Evolutionary conservation across 2,329 filamentous ascomycete genomes (phyloP), one percentile per base, ranked within the genome.

Genomic region (Aspergillus brunneoviolaceus): DNA sequence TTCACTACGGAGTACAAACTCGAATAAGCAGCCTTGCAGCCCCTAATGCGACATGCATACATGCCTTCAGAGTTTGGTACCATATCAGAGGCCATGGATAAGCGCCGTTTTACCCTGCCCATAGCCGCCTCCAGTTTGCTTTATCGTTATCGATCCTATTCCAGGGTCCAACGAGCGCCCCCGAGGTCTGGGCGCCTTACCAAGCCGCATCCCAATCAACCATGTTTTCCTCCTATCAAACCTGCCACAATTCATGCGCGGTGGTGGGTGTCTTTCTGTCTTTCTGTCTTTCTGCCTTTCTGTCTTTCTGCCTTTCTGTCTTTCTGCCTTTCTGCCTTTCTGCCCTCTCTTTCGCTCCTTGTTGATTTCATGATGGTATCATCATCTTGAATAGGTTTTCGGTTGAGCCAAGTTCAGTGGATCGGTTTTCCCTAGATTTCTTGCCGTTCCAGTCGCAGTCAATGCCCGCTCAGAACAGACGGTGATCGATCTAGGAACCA

Each of bases 11-110:
- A 2, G 21, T 21, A 31, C 33, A 52, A 31, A 35, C 50, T 49
- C 25, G 27, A 12, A n/a, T n/a, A n/a, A 27, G 27, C 29, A 23
- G 42, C 52, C 39, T 42, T n/a, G 39, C 16, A 42, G 39, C 16
- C 25, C 5, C 14, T n/a, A 16, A 42, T n/a, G 39, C 14, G 14
- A 3, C 39, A 42, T 45, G 39, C 39, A 45, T 45, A 45, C 53
- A 39, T n/a, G 35, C 7, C 6, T 27, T 4, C 55, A 56, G 51
- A 56, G 47, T 56, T 60, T 50, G 65, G 60, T 65, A 66, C 58
- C 64, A 63, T 65, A 65, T 66, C 62, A 61, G 23, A 42, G 27
- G 45, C 48, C 45, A 19, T 58, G 60, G 50, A 54, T 67, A 67
- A 60, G 61, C 63, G 63, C 65, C 55, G 45, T 54, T 25, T 16